phyloP scores from a whole-genome alignment of 2,329 filamentous ascomycete genomes.

The Bipolaris victoriae region DNA sequence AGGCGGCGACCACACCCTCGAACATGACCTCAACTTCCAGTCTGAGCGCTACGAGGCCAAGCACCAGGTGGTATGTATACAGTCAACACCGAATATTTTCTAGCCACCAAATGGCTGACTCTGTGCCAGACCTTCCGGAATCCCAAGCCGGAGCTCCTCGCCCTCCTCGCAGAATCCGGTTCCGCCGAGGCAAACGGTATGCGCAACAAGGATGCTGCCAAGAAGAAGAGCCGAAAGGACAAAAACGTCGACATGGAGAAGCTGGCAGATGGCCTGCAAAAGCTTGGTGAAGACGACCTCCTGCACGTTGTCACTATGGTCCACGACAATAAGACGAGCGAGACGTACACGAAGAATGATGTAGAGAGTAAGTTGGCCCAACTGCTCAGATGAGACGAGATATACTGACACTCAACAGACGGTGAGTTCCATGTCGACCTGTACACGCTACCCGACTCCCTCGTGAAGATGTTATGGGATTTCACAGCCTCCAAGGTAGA shows the following conservation, averaged over 20 bases:
- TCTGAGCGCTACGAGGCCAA: slow-evolving; percentile 80
- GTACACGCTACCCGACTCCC: slow-evolving; percentile 89
- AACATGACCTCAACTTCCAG: slow-evolving; percentile 92
- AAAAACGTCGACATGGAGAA: slow-evolving; percentile 90
- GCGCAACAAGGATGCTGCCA: slow-evolving; percentile 70
- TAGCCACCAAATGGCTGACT: not conserved
- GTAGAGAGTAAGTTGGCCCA: slow-evolving; percentile 76
- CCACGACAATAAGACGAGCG: slow-evolving; percentile 92
- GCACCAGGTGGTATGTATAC: slow-evolving; percentile 69
- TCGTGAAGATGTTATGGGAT: slow-evolving; percentile 96
- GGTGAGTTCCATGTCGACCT: slow-evolving; percentile 98
- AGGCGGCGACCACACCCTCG: slow-evolving; percentile 76
- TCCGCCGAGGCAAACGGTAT: slow-evolving; percentile 69
- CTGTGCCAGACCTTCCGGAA: slow-evolving; percentile 77
- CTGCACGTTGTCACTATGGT: slow-evolving; percentile 97
- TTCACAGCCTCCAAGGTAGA: slow-evolving; percentile 61
- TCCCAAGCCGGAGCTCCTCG: slow-evolving; percentile 83
- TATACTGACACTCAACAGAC: slow-evolving; percentile 58
- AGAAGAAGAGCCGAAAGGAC: slow-evolving; percentile 76
- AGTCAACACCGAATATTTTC: not conserved
- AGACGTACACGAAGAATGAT: slow-evolving; percentile 97
- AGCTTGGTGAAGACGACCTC: slow-evolving; percentile 89
- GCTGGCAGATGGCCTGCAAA: slow-evolving; percentile 87
- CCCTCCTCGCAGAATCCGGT: slow-evolving; percentile 80
- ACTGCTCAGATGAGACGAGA: not conserved